These are phyloP conservation scores for Trichoderma sp. DNA, from an alignment of 2,329 filamentous ascomycete species.

Conservation along the genomic window DNA sequence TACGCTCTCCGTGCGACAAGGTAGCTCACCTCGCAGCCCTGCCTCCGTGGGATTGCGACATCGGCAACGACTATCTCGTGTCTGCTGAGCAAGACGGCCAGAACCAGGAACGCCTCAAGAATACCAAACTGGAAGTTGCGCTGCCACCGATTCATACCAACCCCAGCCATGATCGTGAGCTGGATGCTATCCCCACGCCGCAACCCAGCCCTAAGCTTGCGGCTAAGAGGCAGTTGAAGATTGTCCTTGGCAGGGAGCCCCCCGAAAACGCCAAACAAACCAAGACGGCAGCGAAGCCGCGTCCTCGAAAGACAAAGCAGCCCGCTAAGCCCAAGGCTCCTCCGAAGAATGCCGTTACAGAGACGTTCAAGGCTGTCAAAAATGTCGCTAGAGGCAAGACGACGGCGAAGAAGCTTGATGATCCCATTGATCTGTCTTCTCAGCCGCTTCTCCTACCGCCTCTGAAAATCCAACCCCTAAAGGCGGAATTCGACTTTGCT, in stretches of 20 bases:
- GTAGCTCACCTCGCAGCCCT: slow-evolving; percentile 73
- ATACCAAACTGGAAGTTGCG: slow-evolving; percentile 39
- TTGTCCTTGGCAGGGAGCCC: slow-evolving; percentile 45
- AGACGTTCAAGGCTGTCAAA: slow-evolving; percentile 50
- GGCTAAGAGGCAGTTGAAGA: slow-evolving; percentile 54
- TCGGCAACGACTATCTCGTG: slow-evolving; percentile 53
- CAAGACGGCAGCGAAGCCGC: slow-evolving; percentile 35
- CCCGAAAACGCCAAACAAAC: slow-evolving; percentile 27
- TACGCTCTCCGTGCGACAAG: slow-evolving; percentile 84
- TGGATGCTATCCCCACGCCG: slow-evolving; percentile 59
- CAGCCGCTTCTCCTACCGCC: slow-evolving; percentile 28
- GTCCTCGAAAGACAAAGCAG: slow-evolving; percentile 38
- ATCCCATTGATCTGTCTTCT: slow-evolving; percentile 17
- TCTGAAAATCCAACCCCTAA: slow-evolving; percentile 31
- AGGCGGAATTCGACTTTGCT: slow-evolving; percentile 18
- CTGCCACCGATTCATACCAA: slow-evolving; percentile 32
- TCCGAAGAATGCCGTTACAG: slow-evolving; percentile 43
- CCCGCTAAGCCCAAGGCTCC: slow-evolving; percentile 41
- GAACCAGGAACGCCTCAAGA: slow-evolving; percentile 41
- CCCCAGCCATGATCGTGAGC: slow-evolving; percentile 45
- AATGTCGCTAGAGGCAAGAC: slow-evolving; percentile 32
- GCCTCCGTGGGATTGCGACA: slow-evolving; percentile 58
- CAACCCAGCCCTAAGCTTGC: slow-evolving; percentile 55
- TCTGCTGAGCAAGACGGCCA: slow-evolving; percentile 49
- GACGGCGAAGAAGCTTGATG: slow-evolving; percentile 29